Percentiles rank a stretch among this genome's conserved stretches.
Conservation (phyloP, 768 basidiomycete genomes). For the Calocera cornea region DNA sequence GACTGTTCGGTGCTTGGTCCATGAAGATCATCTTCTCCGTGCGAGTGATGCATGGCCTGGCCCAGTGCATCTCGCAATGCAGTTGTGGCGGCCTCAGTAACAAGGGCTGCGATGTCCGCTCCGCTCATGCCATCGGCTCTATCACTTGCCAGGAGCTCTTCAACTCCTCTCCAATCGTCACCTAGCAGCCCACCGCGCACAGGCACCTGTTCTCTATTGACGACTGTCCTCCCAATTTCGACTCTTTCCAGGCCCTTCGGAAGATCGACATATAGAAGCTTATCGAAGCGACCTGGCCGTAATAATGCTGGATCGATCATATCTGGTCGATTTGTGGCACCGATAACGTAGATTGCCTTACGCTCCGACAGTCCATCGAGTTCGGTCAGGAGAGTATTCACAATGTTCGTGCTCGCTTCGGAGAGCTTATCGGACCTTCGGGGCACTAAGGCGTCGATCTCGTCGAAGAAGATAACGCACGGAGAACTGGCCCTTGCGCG, state of each 20-base stretch:
- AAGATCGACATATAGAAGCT: conserved; percentile 84
- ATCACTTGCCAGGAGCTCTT: conserved; percentile 38
- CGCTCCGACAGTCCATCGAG: conserved; percentile 81
- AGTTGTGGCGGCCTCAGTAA: conserved; percentile 79
- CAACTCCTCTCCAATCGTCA: conserved; percentile 21
- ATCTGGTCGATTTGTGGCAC: conserved; percentile 88
- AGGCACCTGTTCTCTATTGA: conserved; percentile 15
- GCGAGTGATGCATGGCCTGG: conserved; percentile 39
- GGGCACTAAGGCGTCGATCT: conserved; percentile 84
- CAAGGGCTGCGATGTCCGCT: conserved; percentile 77
- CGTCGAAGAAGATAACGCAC: conserved; percentile 92
- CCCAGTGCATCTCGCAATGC: conserved; percentile 46
- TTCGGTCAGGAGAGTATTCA: conserved; percentile 87
- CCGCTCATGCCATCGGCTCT: conserved; percentile 81
- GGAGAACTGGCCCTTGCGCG: conserved; percentile 87
- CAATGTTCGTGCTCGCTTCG: conserved; percentile 83
- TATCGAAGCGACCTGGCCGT: conserved; percentile 88
- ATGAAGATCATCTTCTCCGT: conserved; percentile 43
- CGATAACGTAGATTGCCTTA: conserved; percentile 83
- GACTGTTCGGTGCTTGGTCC: conserved; percentile 14
- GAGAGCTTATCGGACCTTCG: conserved; percentile 81
- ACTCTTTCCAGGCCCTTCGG: conserved; percentile 58
- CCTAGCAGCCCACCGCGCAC: conserved; percentile 10
- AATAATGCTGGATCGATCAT: conserved; percentile 98
- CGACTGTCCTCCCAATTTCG: conserved; percentile 71